Evolutionary conservation across 352 stramenopile genomes (phyloP), one percentile per base, ranked within the genome.

Genomic region (Globisporangium barbulae): DNA sequence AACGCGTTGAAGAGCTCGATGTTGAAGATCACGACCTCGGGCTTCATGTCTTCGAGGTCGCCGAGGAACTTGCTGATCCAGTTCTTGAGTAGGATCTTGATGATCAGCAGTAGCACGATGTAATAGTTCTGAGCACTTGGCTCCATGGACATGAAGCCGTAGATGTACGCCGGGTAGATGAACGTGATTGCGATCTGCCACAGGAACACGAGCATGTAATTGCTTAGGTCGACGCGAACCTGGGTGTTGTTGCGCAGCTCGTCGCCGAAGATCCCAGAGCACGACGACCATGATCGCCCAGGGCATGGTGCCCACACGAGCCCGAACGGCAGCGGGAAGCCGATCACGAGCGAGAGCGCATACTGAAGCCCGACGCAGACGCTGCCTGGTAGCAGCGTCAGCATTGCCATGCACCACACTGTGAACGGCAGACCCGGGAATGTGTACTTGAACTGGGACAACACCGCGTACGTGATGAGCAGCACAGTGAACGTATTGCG

Each of bases 21-120:
- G 53, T 69, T 72, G 52, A 72, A 63, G 61, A 72, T 67, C 22
- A 70, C 54, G 31, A 65, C 61, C 47, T 74, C 64, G 19, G 64
- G 64, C 19, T 65, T 66, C 33, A 63, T 48, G n/a, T 69, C 69
- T 15, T 72, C 58, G 30, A 65, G 53, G n/a, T 71, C 53, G 8
- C 41, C 33, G 10, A 79, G 42, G 1, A 59, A 59, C 10, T 58
- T 42, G 22, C 41, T 35, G 22, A 74, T 78, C 67, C 59, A 69
- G 53, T 85, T 84, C 52, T 82, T 88, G 28, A 63, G 47, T 7
- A 64, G 45, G 3, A 83, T 65, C 50, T 85, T 81, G 45, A 88
- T 64, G 0, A 80, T 7, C 0, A 76, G 74, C 0, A 82, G 59
- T 0, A 85, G 10, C 22, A 78, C 15, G 2, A 80, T 61, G 41